Evolutionary conservation across 345 rosid genomes (phyloP).

Genomic region (Eucalyptus pauciflora): DNA sequence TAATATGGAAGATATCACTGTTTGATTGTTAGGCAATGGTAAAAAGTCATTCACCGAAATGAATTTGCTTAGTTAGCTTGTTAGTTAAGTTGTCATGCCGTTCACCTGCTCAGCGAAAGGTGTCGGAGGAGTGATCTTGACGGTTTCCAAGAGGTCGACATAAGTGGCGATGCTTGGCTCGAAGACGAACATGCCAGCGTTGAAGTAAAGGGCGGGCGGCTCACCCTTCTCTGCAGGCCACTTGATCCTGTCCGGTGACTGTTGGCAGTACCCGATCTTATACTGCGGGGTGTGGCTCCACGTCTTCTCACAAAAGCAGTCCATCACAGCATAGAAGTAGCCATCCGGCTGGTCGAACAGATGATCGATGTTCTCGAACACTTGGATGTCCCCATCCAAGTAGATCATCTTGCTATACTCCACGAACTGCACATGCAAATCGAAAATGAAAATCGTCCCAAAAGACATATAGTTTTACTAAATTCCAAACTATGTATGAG

Average conservation of each 20-base stretch:
- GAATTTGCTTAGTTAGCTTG: neutral
- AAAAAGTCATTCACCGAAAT: neutral
- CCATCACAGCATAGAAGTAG: constrained; percentile 65
- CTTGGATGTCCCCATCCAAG: constrained; percentile 81
- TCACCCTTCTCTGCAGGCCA: constrained; percentile 57
- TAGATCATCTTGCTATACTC: constrained; percentile 80
- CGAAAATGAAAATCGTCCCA: neutral
- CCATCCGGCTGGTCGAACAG: constrained; percentile 58
- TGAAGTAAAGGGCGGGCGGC: constrained; percentile 72
- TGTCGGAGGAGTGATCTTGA: constrained; percentile 43
- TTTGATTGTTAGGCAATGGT: neutral
- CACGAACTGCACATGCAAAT: constrained; percentile 37
- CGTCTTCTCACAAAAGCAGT: constrained; percentile 83
- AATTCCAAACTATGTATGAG: neutral
- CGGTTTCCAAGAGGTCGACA: constrained; percentile 22
- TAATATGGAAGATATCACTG: neutral
- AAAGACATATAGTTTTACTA: neutral
- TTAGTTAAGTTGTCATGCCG: neutral
- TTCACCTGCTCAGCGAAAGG: constrained; percentile 84
- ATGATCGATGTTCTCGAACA: constrained; percentile 66
- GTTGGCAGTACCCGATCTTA: constrained; percentile 87
- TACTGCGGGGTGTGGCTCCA: constrained; percentile 66
- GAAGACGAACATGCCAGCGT: constrained; percentile 76
- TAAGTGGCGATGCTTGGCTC: constrained; percentile 52
- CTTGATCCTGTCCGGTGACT: constrained; percentile 48